These are phyloP conservation scores for Fraxinus dipetala DNA, from an alignment of 305 asterid species.

Conservation along the genomic window DNA sequence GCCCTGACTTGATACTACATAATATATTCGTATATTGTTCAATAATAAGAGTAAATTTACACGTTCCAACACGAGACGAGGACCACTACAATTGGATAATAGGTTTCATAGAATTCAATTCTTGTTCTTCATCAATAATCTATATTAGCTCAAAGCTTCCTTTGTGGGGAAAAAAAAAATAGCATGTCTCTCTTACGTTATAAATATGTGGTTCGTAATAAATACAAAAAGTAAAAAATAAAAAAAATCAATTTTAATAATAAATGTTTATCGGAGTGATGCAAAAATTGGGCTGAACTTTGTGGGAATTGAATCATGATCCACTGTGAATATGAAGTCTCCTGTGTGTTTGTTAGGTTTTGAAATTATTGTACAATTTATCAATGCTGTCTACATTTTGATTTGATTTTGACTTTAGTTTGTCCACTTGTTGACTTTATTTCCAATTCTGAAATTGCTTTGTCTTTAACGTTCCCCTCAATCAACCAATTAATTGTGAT, in stretches of 20 bases:
- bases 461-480: constrained; percentile 6
- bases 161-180: too few species aligned
- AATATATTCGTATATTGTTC: background rate
- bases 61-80: background rate
- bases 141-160: background rate
- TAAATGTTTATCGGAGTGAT: background rate
- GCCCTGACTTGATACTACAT: background rate
- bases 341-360: background rate
- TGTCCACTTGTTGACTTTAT: constrained; percentile 33
- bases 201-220: background rate
- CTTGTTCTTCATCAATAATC: background rate
- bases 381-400: constrained; percentile 21
- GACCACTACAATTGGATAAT: background rate
- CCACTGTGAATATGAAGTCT: constrained; percentile 16
- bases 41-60: background rate
- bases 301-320: constrained; percentile 23
- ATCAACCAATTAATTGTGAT: background rate
- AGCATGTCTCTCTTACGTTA: background rate
- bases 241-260: background rate
- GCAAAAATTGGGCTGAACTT: background rate
- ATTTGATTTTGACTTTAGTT: constrained; percentile 22
- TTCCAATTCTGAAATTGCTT: constrained; percentile 25
- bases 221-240: too few species aligned
- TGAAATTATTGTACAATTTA: constrained; percentile 12
- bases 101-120: background rate